Percentiles rank a stretch among this genome's conserved stretches.
These are phyloP conservation scores for Phytophthora crassamura DNA, from an alignment of 352 stramenopile genomes.

Conservation along the genomic window DNA sequence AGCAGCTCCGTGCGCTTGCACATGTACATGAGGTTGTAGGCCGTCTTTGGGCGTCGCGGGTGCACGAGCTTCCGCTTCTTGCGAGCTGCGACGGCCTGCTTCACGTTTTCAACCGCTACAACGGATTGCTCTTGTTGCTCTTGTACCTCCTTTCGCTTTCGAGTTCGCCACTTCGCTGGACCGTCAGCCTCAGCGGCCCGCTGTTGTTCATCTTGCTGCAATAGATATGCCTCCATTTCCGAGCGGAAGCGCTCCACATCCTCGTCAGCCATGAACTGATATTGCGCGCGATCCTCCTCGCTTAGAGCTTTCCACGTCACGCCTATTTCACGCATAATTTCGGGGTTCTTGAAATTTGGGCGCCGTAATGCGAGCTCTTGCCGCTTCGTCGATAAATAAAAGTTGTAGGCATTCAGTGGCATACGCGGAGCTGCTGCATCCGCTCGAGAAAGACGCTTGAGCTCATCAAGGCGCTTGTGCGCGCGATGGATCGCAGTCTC, in stretches of 20 bases:
- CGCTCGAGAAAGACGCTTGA: constrained; percentile 39
- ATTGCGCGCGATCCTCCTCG: constrained; percentile 38
- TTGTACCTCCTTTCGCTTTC: constrained; percentile 19
- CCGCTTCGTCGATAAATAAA: constrained; percentile 48
- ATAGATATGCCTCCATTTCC: constrained; percentile 55
- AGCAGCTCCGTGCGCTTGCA: constrained; percentile 61
- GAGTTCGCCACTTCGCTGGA: constrained; percentile 8
- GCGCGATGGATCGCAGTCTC: constrained; percentile 24
- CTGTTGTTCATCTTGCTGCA: constrained; percentile 7
- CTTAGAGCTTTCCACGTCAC: constrained; percentile 51
- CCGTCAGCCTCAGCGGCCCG: not conserved
- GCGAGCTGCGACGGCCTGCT: constrained; percentile 1
- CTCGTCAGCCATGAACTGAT: constrained; percentile 44
- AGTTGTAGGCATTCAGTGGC: constrained; percentile 53
- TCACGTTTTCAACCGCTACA: constrained; percentile 1
- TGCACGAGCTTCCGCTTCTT: constrained; percentile 37
- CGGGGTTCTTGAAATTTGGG: constrained; percentile 45
- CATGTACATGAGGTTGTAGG: constrained; percentile 75
- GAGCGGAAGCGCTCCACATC: constrained; percentile 56
- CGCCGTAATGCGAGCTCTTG: constrained; percentile 38
- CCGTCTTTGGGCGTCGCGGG: constrained; percentile 50
- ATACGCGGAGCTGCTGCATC: constrained; percentile 44
- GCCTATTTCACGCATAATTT: constrained; percentile 58
- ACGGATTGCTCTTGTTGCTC: not conserved
- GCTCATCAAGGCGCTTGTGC: constrained; percentile 43